Base-by-base conservation (phyloP, 768 basidiomycete species). In the Amanita pallidorosea region DNA sequence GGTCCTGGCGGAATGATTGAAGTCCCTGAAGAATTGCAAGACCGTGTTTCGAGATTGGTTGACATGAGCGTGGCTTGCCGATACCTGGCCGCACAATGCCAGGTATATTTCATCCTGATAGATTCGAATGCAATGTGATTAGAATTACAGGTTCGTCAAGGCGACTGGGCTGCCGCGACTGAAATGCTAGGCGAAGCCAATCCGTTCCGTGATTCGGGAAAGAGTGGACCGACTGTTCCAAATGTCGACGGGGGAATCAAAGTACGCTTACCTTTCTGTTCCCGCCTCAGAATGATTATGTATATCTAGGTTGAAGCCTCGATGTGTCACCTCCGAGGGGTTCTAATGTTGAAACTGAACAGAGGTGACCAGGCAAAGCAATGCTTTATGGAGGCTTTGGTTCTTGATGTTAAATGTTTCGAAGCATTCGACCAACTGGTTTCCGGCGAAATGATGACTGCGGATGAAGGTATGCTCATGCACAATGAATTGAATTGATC, bases 1-100 rank as follows among this genome's bases (percentile, higher is more conserved):
- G 85, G 83, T 11, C 78, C 83, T 2, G 79, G 76, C 7, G 84
- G 80, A 15, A 75, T 87, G 69, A 74, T 87, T 36, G 81, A 87
- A 53, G 71, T 86, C 27, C 75, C 83, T 2, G 77, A 80, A 35
- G 72, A 81, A 33, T 70, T 77, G 58, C 80, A 81, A 53, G 79
- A 80, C 43, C 75, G 72, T 13, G 78, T 85, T 18, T 85, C 83
- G 42, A 77, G 87, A 46, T 72, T 97, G 25, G 90, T 95, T 2
- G 91, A 96, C 67, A 87, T 92, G 80, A 94, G 90, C 60, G 79
- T 98, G 33, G 90, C 92, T 5, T 98, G 96, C 63, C 79, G 96
- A 38, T 98, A 98, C 70, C 80, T 99, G 18, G 93, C 92, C 15
- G 96, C 95, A 8, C 91, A 97, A 60, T 97, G 94, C 64, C 82